phyloP scores from a whole-genome alignment of 31 red algal genomes.

The Endocladia muricata region DNA sequence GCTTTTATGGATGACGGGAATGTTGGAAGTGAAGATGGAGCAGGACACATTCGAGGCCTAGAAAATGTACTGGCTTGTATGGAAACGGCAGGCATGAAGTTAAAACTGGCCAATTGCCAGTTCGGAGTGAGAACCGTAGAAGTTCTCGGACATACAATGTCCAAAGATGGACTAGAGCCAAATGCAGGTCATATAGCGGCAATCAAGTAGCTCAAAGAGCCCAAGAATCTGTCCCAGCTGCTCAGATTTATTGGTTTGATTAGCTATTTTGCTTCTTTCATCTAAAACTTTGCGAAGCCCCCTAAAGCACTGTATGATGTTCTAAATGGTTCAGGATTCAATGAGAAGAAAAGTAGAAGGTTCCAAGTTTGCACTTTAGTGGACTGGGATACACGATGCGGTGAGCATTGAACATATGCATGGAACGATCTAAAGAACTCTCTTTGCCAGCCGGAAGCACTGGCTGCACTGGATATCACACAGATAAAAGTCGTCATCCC shows the following conservation, averaged over 20 bases:
- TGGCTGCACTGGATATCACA: background rate
- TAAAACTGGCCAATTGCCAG: background rate
- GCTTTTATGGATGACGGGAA: background rate
- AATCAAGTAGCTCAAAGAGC: slow-evolving; percentile 1
- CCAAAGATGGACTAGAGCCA: background rate
- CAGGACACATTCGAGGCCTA: background rate
- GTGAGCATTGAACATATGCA: background rate
- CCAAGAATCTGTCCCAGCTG: background rate
- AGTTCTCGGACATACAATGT: background rate
- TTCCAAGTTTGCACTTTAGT: background rate
- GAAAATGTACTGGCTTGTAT: background rate
- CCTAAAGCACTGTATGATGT: background rate
- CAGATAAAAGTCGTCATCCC: slow-evolving; percentile 1
- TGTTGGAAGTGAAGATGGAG: background rate
- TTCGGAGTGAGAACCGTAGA: background rate
- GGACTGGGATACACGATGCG: slow-evolving; percentile 4
- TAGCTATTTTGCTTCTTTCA: background rate
- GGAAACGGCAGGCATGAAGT: background rate
- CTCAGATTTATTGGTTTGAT: background rate
- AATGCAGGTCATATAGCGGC: background rate
- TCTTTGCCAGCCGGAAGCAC: too few species aligned
- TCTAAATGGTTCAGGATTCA: background rate
- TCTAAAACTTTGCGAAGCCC: background rate
- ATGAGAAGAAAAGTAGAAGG: background rate
- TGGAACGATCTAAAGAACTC: background rate